Percentiles rank a stretch among this genome's conserved stretches.
These are phyloP conservation scores for Sarocladium strictum DNA, from an alignment of 2,329 filamentous ascomycete genomes.

Conservation along the genomic window DNA sequence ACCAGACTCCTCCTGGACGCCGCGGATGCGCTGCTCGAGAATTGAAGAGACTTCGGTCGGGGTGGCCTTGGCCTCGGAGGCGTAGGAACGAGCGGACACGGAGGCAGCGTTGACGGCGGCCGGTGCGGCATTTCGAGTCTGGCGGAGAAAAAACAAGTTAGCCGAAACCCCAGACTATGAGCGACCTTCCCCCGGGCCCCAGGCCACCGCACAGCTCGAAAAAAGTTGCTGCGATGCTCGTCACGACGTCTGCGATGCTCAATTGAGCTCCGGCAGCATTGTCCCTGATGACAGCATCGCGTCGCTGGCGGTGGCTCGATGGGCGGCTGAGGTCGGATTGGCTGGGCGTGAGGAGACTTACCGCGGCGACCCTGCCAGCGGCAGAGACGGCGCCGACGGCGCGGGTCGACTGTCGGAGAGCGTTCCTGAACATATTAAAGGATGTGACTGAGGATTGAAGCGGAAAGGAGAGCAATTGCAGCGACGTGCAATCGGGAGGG, in stretches of 20 bases:
- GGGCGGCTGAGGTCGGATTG: conserved; percentile 32
- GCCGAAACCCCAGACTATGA: conserved; percentile 40
- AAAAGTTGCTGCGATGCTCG: conserved; percentile 16
- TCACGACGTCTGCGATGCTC: conserved; percentile 12
- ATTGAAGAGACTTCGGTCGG: conserved; percentile 99
- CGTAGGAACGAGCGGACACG: conserved; percentile 79
- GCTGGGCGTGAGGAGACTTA: conserved; percentile 60
- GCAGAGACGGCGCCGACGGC: conserved; percentile 91
- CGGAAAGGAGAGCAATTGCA: conserved; percentile 57
- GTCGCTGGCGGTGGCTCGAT: conserved; percentile 36
- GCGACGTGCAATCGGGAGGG: conserved; percentile 52
- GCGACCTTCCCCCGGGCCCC: conserved; percentile 12
- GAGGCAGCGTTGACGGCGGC: conserved; percentile 65
- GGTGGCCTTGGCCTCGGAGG: conserved; percentile 85
- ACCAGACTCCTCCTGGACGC: conserved; percentile 92
- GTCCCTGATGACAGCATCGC: conserved; percentile 26
- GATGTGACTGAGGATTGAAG: conserved; percentile 46
- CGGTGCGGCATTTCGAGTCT: conserved; percentile 85
- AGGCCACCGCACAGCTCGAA: conserved; percentile 23
- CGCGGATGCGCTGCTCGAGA: conserved; percentile 97
- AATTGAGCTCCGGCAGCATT: conserved; percentile 29
- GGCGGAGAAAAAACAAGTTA: conserved; percentile 46
- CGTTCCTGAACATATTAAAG: conserved; percentile 89
- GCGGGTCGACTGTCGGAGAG: conserved; percentile 94
- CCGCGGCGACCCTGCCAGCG: conserved; percentile 83